A percentile compares a stretch with the other conserved stretches of the same genome.
phyloP scores from a whole-genome alignment of 495 filamentous ascomycete species.

The Xylona heveae region DNA sequence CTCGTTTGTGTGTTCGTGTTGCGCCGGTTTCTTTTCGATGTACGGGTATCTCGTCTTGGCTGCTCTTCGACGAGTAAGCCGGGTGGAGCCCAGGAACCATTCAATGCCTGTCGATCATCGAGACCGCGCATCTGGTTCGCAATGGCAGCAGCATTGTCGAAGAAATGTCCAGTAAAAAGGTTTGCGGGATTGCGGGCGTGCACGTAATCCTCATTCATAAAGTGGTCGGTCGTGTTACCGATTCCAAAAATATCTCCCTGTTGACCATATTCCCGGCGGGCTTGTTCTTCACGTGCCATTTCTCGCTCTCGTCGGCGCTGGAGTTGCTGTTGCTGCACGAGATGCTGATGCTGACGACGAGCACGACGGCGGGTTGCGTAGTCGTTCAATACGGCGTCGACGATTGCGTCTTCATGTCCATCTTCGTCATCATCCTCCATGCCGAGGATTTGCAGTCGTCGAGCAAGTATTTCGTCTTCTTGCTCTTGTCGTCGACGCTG shows the following conservation, averaged over 20 bases:
- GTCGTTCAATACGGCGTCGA: conserved; percentile 6
- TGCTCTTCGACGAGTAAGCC: no score
- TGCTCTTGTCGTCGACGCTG: conserved; percentile 30
- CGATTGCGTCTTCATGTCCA: no score
- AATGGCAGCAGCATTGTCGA: background rate
- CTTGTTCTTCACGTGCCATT: conserved; percentile 1
- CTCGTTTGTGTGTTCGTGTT: no score
- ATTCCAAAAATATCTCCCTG: conserved; percentile 16
- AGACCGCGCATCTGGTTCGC: background rate
- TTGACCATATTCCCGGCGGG: conserved; percentile 3
- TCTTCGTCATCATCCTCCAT: conserved; percentile 20
- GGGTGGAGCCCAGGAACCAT: no score
- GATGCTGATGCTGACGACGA: background rate
- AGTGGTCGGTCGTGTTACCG: conserved; percentile 20
- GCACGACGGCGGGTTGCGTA: background rate
- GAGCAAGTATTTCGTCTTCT: conserved; percentile 32
- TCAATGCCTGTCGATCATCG: no score
- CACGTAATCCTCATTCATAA: conserved; percentile 25
- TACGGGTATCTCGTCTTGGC: no score
- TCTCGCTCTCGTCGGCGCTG: conserved; percentile 2
- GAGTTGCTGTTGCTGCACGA: background rate
- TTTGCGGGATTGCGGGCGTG: conserved; percentile 15
- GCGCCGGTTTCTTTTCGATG: no score
- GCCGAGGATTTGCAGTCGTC: conserved; percentile 27
- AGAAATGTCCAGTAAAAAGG: conserved; percentile 1